phyloP scores from a whole-genome alignment of 768 basidiomycete genomes.

The Auriscalpium vulgare region DNA sequence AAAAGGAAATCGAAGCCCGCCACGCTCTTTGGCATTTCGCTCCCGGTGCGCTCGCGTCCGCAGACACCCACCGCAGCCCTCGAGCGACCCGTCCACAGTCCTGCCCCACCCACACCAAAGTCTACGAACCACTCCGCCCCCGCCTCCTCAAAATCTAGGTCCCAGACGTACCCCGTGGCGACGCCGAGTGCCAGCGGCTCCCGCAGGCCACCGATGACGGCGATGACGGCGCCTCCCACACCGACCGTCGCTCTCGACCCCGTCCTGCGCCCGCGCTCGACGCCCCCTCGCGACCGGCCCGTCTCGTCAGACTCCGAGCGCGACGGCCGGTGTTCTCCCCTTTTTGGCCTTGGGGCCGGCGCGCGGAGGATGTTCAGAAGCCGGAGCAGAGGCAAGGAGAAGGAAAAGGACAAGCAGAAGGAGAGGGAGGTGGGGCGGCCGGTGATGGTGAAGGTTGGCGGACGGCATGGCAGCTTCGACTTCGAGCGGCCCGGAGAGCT shows the following conservation, averaged over 20 bases:
- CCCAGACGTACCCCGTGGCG: background rate
- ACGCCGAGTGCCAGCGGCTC: conserved; percentile 1
- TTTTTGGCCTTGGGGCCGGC: conserved; percentile 21
- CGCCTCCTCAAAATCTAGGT: background rate
- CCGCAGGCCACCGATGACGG: background rate
- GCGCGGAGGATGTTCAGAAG: conserved; percentile 11
- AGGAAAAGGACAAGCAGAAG: conserved; percentile 18
- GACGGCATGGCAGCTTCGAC: conserved; percentile 6
- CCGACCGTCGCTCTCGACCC: background rate
- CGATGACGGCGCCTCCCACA: background rate
- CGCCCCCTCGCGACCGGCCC: conserved; percentile 9
- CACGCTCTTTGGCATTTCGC: conserved; percentile 38
- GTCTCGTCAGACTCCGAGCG: conserved; percentile 14
- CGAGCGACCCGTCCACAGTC: background rate
- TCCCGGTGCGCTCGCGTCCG: conserved; percentile 10
- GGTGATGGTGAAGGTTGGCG: conserved; percentile 7
- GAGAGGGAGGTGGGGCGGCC: background rate
- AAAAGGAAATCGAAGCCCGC: conserved; percentile 34
- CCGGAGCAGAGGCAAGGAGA: background rate
- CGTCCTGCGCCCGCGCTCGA: conserved; percentile 9
- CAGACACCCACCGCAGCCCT: conserved; percentile 1
- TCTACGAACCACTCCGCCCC: background rate
- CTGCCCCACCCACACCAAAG: conserved; percentile 1
- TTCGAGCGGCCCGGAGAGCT: conserved; percentile 4
- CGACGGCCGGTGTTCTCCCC: conserved; percentile 27